Percentiles rank a stretch among this genome's conserved stretches.
phyloP scores from a whole-genome alignment of 2,329 filamentous ascomycete genomes.

The Colletotrichum salicis region DNA sequence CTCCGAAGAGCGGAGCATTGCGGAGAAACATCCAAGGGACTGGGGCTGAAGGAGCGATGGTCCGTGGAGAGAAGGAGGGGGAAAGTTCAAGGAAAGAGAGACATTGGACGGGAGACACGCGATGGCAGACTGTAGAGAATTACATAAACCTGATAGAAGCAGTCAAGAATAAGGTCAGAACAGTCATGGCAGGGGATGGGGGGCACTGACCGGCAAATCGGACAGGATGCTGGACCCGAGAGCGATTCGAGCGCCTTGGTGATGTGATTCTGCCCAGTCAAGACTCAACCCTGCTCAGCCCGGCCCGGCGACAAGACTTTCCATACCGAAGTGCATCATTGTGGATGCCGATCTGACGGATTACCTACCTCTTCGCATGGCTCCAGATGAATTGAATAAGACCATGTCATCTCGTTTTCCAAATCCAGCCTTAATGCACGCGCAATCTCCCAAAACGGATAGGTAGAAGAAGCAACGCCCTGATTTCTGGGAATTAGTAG shows the following conservation, averaged over 20 bases:
- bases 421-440: slow-evolving; percentile 21
- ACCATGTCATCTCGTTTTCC: slow-evolving; percentile 13
- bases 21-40: slow-evolving; percentile 23
- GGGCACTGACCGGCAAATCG: background rate
- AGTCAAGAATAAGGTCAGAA: background rate
- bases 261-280: background rate
- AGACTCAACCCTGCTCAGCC: background rate
- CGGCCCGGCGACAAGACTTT: background rate
- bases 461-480: background rate
- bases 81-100: background rate
- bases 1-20: slow-evolving; percentile 23
- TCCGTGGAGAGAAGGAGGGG: slow-evolving; percentile 6
- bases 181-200: background rate
- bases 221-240: slow-evolving; percentile 7
- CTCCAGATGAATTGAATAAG: slow-evolving; percentile 11
- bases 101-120: background rate
- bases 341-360: slow-evolving; percentile 1
- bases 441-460: slow-evolving; percentile 14
- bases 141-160: background rate
- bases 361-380: background rate
- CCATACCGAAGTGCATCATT: background rate
- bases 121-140: background rate
- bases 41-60: slow-evolving; percentile 3
- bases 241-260: background rate
- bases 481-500: background rate